Conservation (phyloP, 73 alveolate genomes). For the Stentor coeruleus region DNA sequence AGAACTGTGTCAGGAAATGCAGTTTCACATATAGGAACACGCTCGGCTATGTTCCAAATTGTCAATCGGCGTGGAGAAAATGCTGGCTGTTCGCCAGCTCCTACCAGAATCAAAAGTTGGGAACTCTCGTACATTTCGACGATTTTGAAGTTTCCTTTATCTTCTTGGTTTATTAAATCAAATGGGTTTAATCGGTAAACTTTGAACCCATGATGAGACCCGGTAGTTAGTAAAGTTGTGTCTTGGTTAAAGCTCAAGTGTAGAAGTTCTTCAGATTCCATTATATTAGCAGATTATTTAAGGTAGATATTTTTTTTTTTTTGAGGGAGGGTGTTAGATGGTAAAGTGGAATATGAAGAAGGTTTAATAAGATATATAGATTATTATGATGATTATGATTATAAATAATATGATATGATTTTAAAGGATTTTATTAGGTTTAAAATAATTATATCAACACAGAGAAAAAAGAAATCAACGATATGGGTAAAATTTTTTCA, state of each 20-base stretch:
- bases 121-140: slow-evolving; percentile 80
- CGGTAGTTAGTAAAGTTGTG: slow-evolving; percentile 63
- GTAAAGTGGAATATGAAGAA: no score
- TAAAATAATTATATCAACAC: no score
- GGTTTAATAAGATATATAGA: no score
- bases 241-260: slow-evolving; percentile 68
- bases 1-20: slow-evolving; percentile 58
- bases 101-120: slow-evolving; percentile 68
- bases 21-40: slow-evolving; percentile 52
- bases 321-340: no score
- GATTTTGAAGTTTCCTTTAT: slow-evolving; percentile 62
- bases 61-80: slow-evolving; percentile 68
- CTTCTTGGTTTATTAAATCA: slow-evolving; percentile 35
- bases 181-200: slow-evolving; percentile 47
- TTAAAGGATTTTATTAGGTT: no score
- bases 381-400: no score
- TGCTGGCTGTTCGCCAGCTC: slow-evolving; percentile 53
- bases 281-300: no score
- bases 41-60: slow-evolving; percentile 62
- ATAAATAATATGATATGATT: no score
- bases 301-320: no score
- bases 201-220: slow-evolving; percentile 69
- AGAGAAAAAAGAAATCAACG: no score
- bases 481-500: no score
- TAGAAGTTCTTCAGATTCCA: slow-evolving; percentile 50